These are phyloP conservation scores for Tulasnella sp. DNA, from an alignment of 768 basidiomycete genomes.

Conservation along the genomic window DNA sequence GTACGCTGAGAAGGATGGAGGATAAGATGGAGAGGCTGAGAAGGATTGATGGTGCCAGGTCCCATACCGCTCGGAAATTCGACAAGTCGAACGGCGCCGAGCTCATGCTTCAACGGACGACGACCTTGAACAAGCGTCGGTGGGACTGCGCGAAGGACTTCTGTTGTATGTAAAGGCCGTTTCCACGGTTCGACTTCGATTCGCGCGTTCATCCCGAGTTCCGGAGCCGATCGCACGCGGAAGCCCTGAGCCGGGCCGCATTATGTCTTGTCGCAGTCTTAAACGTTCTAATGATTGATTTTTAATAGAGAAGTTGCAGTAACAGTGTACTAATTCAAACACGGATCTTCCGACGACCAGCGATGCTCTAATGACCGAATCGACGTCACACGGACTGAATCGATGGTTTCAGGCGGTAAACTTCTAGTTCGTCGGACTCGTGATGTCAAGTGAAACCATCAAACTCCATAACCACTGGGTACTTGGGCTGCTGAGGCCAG, in stretches of 20 bases:
- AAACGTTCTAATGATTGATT: too few relatives aligned
- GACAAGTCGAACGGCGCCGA: neutral
- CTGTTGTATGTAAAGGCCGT: neutral
- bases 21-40: neutral
- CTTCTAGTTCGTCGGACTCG: too few relatives aligned
- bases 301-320: too few relatives aligned
- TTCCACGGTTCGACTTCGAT: neutral
- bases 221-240: neutral
- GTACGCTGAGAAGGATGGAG: neutral
- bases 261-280: too few relatives aligned
- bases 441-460: too few relatives aligned
- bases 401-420: too few relatives aligned
- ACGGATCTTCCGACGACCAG: too few relatives aligned
- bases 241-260: too few relatives aligned
- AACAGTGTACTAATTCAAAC: too few relatives aligned
- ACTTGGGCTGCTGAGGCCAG: neutral
- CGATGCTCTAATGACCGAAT: too few relatives aligned
- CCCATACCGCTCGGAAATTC: neutral
- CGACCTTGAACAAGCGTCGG: neutral
- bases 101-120: neutral
- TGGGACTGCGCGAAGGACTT: neutral
- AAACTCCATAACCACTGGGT: neutral
- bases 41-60: neutral
- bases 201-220: neutral
- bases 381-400: too few relatives aligned